Evolutionary conservation across 805 yeast genomes (phyloP), one percentile per base, ranked within the genome.

Genomic region (Clavispora santaluciae): DNA sequence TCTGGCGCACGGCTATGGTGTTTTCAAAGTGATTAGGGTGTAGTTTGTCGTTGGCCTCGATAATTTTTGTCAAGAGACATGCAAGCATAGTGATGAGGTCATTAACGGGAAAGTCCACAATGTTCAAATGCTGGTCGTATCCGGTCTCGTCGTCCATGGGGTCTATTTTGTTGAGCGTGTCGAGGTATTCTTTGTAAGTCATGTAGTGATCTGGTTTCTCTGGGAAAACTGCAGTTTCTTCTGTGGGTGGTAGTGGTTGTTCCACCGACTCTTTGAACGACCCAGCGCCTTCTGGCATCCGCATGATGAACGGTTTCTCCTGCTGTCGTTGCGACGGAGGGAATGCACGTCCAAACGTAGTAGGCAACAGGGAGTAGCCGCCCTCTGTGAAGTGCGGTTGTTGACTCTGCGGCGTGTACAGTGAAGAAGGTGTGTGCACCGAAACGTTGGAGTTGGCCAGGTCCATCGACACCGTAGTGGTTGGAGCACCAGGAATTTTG

Each of bases 81-180:
- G 96, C 79, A 38, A 91, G 72, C 97, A 93, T 91, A 34, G 80
- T 61, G 33, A 93, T 71, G 21, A 93, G 72, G 48, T 86, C 91
- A 43, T 81, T 79, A 1, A 86, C 88, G 1, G 95, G 90, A 56
- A 81, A 86, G 33, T 82, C 83, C 9, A 88, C 89, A 35, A 91
- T 86, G 56, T 88, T 84, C 46, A 83, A 64, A 51, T 78, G 85
- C 29, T 75, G 81, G 22, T 68, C 75, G 43, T 64, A 54, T 10
- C 43, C 46, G n/a, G 39, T 36, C 8, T 41, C 43, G 10, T 39
- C 46, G 24, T 24, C 44, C 17, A 25, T 40, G 17, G 45, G 42
- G 17, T 51, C 51, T 22, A 45, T 39, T 35, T 57, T 38, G 41
- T 33, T n/a, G 53, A 54, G 46, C 56, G 53, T 56, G n/a, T 55